Evolutionary conservation across 2,329 filamentous ascomycete genomes (phyloP).

Genomic region (Fusarium euwallaceae): DNA sequence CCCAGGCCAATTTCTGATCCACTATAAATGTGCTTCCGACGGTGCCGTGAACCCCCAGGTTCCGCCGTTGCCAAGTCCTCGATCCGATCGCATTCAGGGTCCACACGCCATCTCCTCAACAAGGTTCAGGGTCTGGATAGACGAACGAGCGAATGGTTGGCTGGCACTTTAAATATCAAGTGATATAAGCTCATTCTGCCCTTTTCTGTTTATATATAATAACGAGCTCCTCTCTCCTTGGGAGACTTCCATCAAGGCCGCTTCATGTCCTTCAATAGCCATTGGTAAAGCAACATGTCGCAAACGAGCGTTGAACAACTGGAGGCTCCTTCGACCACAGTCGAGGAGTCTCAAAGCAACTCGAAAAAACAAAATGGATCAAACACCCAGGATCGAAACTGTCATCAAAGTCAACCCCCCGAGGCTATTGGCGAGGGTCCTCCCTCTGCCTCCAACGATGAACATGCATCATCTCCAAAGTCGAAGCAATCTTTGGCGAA

Average conservation of each 20-base stretch:
- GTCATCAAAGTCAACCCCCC: neutral
- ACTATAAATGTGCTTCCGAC: neutral
- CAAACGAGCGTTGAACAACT: conserved; percentile 10
- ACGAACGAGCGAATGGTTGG: neutral
- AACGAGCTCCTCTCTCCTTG: neutral
- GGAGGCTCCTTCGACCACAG: neutral
- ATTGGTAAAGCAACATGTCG: conserved; percentile 15
- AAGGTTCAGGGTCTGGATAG: neutral
- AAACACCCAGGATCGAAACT: neutral
- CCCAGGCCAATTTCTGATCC: neutral
- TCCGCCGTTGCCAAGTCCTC: neutral
- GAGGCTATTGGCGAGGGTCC: neutral
- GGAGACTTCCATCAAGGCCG: neutral
- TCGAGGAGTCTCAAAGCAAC: neutral
- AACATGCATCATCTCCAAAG: neutral
- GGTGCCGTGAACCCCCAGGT: neutral
- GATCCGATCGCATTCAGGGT: conserved; percentile 39
- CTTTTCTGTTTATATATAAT: conserved; percentile 1
- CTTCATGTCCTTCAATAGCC: neutral
- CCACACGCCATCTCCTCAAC: neutral
- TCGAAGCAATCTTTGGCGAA: conserved; percentile 34
- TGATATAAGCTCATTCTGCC: neutral
- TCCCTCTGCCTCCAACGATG: neutral
- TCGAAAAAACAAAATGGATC: neutral
- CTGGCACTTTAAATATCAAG: neutral